Evolutionary conservation across 768 basidiomycete species (phyloP).

Genomic region (Hemileccinum impolitum): DNA sequence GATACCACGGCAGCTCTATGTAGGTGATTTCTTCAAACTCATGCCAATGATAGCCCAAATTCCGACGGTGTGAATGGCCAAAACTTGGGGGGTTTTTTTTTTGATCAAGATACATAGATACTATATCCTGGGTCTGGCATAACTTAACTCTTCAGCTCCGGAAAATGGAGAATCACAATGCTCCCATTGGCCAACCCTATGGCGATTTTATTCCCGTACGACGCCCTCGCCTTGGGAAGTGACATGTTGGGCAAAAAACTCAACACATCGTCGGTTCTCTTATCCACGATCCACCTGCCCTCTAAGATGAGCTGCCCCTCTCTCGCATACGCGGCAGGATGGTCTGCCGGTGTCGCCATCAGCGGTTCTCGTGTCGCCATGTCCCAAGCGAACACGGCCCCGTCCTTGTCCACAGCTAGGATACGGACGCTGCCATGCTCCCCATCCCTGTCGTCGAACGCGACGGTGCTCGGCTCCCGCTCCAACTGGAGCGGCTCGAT

Average conservation of each 20-base stretch:
- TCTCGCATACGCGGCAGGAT: constrained; percentile 7
- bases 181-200: constrained; percentile 30
- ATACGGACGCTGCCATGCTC: constrained; percentile 9
- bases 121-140: too few species aligned
- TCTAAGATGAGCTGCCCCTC: constrained; percentile 15
- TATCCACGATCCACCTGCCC: constrained; percentile 26
- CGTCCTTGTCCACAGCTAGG: constrained; percentile 22
- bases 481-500: constrained; percentile 21
- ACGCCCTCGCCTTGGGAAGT: constrained; percentile 21
- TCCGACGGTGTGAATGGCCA: too few species aligned
- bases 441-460: constrained; percentile 16
- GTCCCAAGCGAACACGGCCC: constrained; percentile 28
- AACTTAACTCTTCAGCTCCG: constrained; percentile 1
- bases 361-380: constrained; percentile 17
- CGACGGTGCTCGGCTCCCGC: constrained; percentile 17
- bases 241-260: constrained; percentile 30
- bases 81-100: too few species aligned
- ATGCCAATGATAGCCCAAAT: too few species aligned
- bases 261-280: constrained; percentile 10
- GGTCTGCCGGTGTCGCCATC: constrained; percentile 18
- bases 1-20: too few species aligned
- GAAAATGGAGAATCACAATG: constrained; percentile 26
- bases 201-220: constrained; percentile 20
- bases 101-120: too few species aligned
- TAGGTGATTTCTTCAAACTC: too few species aligned